Evolutionary conservation across 768 basidiomycete genomes (phyloP).

Genomic region (Neoboletus subvelutipes): DNA sequence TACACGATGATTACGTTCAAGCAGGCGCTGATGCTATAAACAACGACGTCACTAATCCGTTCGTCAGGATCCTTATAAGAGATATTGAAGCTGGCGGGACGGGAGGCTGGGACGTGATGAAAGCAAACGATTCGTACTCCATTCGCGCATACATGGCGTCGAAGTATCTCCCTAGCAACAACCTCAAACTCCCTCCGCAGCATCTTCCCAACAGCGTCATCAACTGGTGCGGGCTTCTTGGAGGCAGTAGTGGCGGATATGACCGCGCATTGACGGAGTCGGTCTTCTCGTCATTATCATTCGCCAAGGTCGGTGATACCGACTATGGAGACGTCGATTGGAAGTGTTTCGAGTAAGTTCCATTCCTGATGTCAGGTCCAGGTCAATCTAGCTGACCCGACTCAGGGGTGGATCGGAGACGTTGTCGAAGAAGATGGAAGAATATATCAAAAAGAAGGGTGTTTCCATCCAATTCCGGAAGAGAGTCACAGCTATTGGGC

Average conservation of each 20-base stretch:
- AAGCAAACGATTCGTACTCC: constrained; percentile 31
- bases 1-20: constrained; percentile 8
- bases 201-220: constrained; percentile 24
- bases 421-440: constrained; percentile 25
- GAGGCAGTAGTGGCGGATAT: constrained; percentile 31
- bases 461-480: constrained; percentile 13
- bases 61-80: constrained; percentile 17
- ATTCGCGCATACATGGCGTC: constrained; percentile 26
- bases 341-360: constrained; percentile 33
- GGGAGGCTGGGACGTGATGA: constrained; percentile 29
- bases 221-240: constrained; percentile 35
- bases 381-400: background rate
- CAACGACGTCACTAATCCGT: constrained; percentile 20
- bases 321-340: constrained; percentile 20
- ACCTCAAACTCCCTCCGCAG: constrained; percentile 15
- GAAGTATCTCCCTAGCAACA: constrained; percentile 26
- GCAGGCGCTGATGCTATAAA: constrained; percentile 21
- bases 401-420: constrained; percentile 25
- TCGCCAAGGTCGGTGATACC: constrained; percentile 6
- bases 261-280: constrained; percentile 37
- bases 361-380: background rate
- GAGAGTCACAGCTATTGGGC: constrained; percentile 21
- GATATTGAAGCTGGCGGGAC: constrained; percentile 16
- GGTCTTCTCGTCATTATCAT: constrained; percentile 33
- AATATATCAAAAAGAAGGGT: constrained; percentile 7